Evolutionary conservation across 2,329 filamentous ascomycete species (phyloP).

Genomic region (Fonsecaea pedrosoi): DNA sequence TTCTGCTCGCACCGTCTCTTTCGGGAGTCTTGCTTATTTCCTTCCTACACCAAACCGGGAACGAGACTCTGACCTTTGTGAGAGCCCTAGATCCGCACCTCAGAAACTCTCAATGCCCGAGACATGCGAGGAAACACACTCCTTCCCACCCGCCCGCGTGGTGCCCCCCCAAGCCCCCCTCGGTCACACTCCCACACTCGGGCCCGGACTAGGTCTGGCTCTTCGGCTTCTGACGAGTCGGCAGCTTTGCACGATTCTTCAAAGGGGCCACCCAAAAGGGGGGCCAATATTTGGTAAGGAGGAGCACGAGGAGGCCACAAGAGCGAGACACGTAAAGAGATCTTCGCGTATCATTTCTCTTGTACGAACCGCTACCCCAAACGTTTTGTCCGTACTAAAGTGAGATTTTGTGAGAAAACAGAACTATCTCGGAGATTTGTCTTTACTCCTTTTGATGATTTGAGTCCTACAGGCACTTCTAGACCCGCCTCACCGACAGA

Average conservation of each 20-base stretch:
- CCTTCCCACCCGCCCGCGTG: neutral
- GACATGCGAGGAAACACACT: no score
- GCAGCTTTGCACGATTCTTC: conserved; percentile 4
- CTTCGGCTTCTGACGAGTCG: conserved; percentile 2
- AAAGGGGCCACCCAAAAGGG: neutral
- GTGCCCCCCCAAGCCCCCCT: neutral
- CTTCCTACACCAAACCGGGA: neutral
- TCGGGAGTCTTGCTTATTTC: neutral
- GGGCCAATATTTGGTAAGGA: no score
- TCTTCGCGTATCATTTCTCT: neutral
- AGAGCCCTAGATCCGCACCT: neutral
- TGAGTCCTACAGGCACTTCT: neutral
- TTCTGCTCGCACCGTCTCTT: neutral
- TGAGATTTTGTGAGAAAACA: neutral
- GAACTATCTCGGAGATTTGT: neutral
- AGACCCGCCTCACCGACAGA: neutral
- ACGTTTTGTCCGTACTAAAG: neutral
- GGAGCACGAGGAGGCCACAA: neutral
- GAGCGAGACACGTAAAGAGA: neutral
- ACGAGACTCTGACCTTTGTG: neutral
- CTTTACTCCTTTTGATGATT: neutral
- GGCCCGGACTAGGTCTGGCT: conserved; percentile 1
- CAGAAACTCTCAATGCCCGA: neutral
- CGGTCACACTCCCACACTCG: neutral
- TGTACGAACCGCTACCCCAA: neutral